Evolutionary conservation across 805 yeast genomes (phyloP).

Genomic region (Clavispora santaluciae): DNA sequence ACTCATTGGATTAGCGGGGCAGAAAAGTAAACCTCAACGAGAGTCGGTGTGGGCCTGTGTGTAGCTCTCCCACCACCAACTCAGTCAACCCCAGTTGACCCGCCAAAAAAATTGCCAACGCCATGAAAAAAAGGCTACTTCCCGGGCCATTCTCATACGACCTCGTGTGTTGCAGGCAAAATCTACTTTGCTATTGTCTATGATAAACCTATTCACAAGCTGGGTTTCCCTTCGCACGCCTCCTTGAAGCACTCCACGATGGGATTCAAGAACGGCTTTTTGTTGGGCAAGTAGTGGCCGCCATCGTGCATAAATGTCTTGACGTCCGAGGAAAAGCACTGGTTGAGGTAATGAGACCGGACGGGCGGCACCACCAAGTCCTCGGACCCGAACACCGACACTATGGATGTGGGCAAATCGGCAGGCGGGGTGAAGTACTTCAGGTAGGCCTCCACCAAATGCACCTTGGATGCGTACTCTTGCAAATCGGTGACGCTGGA

Average conservation of each 20-base stretch:
- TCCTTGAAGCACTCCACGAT: conserved; percentile 15
- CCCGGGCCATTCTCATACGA: too few relatives aligned
- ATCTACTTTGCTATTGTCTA: background rate
- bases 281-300: conserved; percentile 34
- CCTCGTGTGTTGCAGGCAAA: background rate
- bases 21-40: background rate
- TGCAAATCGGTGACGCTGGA: conserved; percentile 20
- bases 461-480: conserved; percentile 17
- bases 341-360: conserved; percentile 23
- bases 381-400: conserved; percentile 26
- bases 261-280: conserved; percentile 17
- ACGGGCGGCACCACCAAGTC: conserved; percentile 32
- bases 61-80: background rate
- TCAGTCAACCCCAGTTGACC: too few relatives aligned
- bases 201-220: background rate
- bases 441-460: conserved; percentile 16
- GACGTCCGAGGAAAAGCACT: conserved; percentile 15
- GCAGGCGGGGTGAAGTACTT: conserved; percentile 17
- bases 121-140: too few relatives aligned
- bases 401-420: conserved; percentile 19
- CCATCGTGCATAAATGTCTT: conserved; percentile 28
- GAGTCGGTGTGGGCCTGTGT: background rate
- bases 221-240: conserved; percentile 9
- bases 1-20: background rate
- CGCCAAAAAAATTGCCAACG: too few relatives aligned